Conservation (phyloP, 495 filamentous ascomycete species). For the Lichina pygmaea region DNA sequence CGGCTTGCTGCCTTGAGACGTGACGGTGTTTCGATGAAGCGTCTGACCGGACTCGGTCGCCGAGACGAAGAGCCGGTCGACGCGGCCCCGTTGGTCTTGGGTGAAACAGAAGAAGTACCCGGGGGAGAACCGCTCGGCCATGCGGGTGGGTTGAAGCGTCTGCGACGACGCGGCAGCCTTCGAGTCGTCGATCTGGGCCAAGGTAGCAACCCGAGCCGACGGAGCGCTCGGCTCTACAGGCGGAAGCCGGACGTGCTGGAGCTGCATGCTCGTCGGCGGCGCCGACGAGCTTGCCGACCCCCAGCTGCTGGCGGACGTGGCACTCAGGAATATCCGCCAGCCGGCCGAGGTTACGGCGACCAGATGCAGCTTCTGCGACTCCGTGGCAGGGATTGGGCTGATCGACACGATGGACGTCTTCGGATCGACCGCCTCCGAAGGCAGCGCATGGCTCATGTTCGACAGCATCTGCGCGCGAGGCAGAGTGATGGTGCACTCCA, state of each 20-base stretch:
- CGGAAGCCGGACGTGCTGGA: constrained; percentile 84
- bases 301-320: constrained; percentile 51
- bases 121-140: constrained; percentile 39
- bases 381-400: constrained; percentile 51
- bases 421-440: constrained; percentile 13
- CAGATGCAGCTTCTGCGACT: constrained; percentile 62
- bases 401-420: constrained; percentile 49
- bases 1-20: not conserved
- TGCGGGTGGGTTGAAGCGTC: constrained; percentile 7
- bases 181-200: constrained; percentile 8
- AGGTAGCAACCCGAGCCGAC: constrained; percentile 7
- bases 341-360: constrained; percentile 79
- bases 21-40: too few relatives aligned
- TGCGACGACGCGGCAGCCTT: constrained; percentile 5
- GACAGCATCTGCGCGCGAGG: constrained; percentile 24
- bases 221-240: constrained; percentile 18
- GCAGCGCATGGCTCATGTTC: constrained; percentile 60
- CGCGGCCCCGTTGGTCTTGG: constrained; percentile 20
- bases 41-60: constrained; percentile 14
- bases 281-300: constrained; percentile 24
- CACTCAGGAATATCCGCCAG: constrained; percentile 75
- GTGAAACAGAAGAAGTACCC: constrained; percentile 79
- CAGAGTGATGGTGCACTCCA: constrained; percentile 29
- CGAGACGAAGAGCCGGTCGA: constrained; percentile 45
- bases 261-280: constrained; percentile 85